Evolutionary conservation across 805 yeast genomes (phyloP), one percentile per base, ranked within the genome.

Genomic region (Millerozyma miso): DNA sequence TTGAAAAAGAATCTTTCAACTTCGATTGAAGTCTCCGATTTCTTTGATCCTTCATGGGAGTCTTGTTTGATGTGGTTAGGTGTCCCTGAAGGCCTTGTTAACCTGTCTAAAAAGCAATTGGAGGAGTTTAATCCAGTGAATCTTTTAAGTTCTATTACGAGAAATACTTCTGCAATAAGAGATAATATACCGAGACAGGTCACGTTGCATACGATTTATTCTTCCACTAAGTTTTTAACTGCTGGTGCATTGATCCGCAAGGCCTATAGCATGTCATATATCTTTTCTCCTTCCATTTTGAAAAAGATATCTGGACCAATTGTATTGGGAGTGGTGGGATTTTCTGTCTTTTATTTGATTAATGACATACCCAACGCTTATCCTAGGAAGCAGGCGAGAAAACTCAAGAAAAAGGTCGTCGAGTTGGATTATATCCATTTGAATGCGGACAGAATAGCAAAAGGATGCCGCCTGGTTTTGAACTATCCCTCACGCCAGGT

Each of bases 341-440:
- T 79, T 12, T 72, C 84, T 0, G 65, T 77, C 0, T 78, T 80
- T 33, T 88, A 86, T 54, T 59, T 89, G 44, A 67, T 88, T 15
- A 71, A 74, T 45, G 98, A 93, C 60, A 79, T 95, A 12, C 97
- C 97, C 2, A 79, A 84, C 53, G 96, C 97, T 0, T 80, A 88
- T 53, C 95, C 96, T 15, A 72, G 88, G 50, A 89, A 89, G 44
- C 75, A 88, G 45, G 88, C 93, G 0, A 71, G 74, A 38, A 88
- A 85, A 61, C 77, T 91, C 50, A 77, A 76, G 48, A 57, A 57
- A 4, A 85, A 83, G 54, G 69, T 93, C 29, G 71, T 71, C 34
- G 77, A 76, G 13, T 63, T 81, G 51, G 97, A 90, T 46, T 93
- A 89, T 54, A 81, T 86, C 10, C 93, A 85, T 52, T 54, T 71